Percentiles rank a stretch among this genome's conserved stretches.
These are phyloP conservation scores for Actinomucor elegans DNA, from an alignment of 371 early-diverging fungal species.

Conservation along the genomic window DNA sequence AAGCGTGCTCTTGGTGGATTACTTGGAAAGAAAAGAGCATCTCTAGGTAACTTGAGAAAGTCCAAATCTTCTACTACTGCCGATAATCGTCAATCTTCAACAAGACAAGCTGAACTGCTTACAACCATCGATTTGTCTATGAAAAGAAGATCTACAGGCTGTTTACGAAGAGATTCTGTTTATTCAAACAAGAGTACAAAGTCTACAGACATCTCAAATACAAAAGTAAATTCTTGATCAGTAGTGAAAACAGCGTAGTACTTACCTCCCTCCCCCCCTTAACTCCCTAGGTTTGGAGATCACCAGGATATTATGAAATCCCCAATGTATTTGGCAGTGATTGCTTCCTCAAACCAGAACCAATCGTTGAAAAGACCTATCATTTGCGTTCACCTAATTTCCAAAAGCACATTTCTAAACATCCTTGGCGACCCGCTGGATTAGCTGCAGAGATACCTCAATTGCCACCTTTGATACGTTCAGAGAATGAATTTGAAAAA, in stretches of 20 bases:
- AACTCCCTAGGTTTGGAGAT: conserved; percentile 37
- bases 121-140: conserved; percentile 23
- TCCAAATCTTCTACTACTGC: conserved; percentile 44
- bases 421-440: conserved; percentile 48
- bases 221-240: conserved; percentile 19
- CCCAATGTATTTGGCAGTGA: conserved; percentile 47
- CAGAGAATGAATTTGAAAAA: conserved; percentile 43
- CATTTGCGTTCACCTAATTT: conserved; percentile 31
- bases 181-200: conserved; percentile 20
- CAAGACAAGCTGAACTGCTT: conserved; percentile 14
- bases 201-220: conserved; percentile 3
- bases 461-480: conserved; percentile 36
- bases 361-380: conserved; percentile 25
- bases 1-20: conserved; percentile 26
- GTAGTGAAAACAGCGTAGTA: too few species aligned
- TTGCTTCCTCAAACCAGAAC: conserved; percentile 46
- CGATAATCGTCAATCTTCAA: conserved; percentile 20
- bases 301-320: conserved; percentile 47
- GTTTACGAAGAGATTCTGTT: conserved; percentile 41
- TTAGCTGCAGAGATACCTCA: conserved; percentile 41
- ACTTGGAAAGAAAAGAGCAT: conserved; percentile 34
- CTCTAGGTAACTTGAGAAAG: conserved; percentile 36
- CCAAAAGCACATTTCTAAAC: conserved; percentile 42
- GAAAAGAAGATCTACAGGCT: conserved; percentile 50
- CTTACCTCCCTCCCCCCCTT: neutral